Evolutionary conservation across 2,329 filamentous ascomycete species (phyloP).

Genomic region (Hymenoscyphus fructigenus): DNA sequence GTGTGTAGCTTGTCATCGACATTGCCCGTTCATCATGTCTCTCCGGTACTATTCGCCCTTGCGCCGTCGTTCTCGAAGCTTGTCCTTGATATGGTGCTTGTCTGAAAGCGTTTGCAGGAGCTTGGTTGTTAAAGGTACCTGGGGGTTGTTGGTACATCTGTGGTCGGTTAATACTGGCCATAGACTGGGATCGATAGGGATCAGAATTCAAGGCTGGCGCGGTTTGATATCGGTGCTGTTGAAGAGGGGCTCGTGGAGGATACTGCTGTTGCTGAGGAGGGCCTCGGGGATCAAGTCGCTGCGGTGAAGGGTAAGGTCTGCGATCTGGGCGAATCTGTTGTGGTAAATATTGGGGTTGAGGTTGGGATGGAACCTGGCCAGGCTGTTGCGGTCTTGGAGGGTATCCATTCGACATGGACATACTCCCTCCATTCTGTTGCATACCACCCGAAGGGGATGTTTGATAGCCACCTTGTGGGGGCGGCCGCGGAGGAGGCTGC

Average conservation of each 20-base stretch:
- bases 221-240: slow-evolving; percentile 58
- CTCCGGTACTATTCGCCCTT: slow-evolving; percentile 88
- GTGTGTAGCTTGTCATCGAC: slow-evolving; percentile 85
- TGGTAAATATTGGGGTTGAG: slow-evolving; percentile 57
- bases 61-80: slow-evolving; percentile 79
- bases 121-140: slow-evolving; percentile 60
- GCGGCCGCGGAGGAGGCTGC: slow-evolving; percentile 62
- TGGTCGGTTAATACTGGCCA: slow-evolving; percentile 74
- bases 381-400: slow-evolving; percentile 40
- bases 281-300: slow-evolving; percentile 37
- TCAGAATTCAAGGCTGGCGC: slow-evolving; percentile 76
- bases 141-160: slow-evolving; percentile 67
- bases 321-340: slow-evolving; percentile 62
- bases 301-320: slow-evolving; percentile 70
- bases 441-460: slow-evolving; percentile 25
- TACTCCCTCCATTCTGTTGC: slow-evolving; percentile 35
- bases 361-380: slow-evolving; percentile 42
- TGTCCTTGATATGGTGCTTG: slow-evolving; percentile 69
- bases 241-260: slow-evolving; percentile 40
- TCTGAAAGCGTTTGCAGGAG: slow-evolving; percentile 73
- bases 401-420: slow-evolving; percentile 47
- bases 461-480: slow-evolving; percentile 44
- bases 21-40: slow-evolving; percentile 90
- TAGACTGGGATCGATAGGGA: slow-evolving; percentile 86
- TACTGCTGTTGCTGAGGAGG: slow-evolving; percentile 45